Evolutionary conservation across 2,329 filamentous ascomycete species (phyloP).

Genomic region (Botrytis byssoidea): DNA sequence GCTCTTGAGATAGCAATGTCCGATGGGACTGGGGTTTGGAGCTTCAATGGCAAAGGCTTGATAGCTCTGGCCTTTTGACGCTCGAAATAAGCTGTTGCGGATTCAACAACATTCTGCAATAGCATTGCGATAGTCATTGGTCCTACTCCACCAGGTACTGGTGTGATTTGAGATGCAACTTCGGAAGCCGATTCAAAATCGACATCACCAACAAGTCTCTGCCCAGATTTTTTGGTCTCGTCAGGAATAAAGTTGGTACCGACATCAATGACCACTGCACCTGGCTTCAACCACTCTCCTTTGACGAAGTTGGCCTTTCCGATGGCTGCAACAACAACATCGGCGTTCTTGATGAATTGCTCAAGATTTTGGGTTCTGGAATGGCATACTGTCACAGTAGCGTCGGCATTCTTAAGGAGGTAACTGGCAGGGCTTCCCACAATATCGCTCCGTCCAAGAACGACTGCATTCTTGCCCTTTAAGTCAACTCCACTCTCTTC

Average conservation of each 20-base stretch:
- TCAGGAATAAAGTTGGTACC: conserved; percentile 96
- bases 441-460: conserved; percentile 93
- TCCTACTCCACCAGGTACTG: conserved; percentile 92
- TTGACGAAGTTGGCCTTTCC: conserved; percentile 85
- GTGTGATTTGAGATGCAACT: conserved; percentile 90
- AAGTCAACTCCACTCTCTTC: conserved; percentile 80
- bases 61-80: conserved; percentile 78
- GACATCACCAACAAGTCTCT: conserved; percentile 91
- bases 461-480: conserved; percentile 88
- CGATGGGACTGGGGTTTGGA: conserved; percentile 81
- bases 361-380: conserved; percentile 76
- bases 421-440: conserved; percentile 97
- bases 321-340: conserved; percentile 90
- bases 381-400: conserved; percentile 95
- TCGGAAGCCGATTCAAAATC: conserved; percentile 82
- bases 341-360: conserved; percentile 75
- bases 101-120: conserved; percentile 89
- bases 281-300: conserved; percentile 92
- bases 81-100: conserved; percentile 78
- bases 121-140: conserved; percentile 99
- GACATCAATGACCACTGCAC: conserved; percentile 94
- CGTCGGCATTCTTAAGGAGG: conserved; percentile 90
- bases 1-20: conserved; percentile 90
- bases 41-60: conserved; percentile 77
- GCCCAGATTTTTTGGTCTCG: conserved; percentile 83